Base-by-base conservation (phyloP, 2,329 filamentous ascomycete genomes). In the Beauveria varroae region DNA sequence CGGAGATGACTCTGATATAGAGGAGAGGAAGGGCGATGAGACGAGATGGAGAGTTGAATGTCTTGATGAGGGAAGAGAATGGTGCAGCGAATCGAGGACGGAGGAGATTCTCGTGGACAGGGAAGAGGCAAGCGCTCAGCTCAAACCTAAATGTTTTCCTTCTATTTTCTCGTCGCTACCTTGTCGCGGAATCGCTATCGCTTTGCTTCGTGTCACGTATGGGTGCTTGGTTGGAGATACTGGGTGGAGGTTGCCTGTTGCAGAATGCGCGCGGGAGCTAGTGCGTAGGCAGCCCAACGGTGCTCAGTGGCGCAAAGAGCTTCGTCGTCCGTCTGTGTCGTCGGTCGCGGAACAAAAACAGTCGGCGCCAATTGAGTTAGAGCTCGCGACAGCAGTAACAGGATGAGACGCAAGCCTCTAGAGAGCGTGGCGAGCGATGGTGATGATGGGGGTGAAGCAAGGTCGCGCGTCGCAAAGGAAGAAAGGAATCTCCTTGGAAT, bases 81-180 rank as follows among this genome's bases (percentile, higher is more conserved):
- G 67, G 70, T 74, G 72, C 70, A 74, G 71, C 72, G 70, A 74
- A 71, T 73, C 65, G 69, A 68, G 67, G 72, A 70, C 69, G 68
- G 70, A 68, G 68, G 67, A 69, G 67, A 66, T 59, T 73, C 69
- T 72, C 68, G 69, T 70, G 74, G 69, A 71, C 67, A 73, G 70
- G 69, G 68, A 71, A 72, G 71, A 74, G 70, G 68, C 72, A 71
- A 69, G 71, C 73, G 67, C 69, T 70, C 68, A 71, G 70, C 71
- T 74, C 71, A 71, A 75, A 75, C 72, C 74, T 73, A 69, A 26
- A 22, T 55, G 10, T 20, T 40, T 54, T 22, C 43, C 40, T 54
- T 49, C 41, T 50, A 37, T 53, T 37, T 34, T 41, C 28, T 44
- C 34, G 47, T 54, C 28, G 60, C 47, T 37, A 53, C 47, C 44